These are phyloP conservation scores for Coemansia sp. DNA, from an alignment of 192 early-diverging fungal species.

Conservation along the genomic window DNA sequence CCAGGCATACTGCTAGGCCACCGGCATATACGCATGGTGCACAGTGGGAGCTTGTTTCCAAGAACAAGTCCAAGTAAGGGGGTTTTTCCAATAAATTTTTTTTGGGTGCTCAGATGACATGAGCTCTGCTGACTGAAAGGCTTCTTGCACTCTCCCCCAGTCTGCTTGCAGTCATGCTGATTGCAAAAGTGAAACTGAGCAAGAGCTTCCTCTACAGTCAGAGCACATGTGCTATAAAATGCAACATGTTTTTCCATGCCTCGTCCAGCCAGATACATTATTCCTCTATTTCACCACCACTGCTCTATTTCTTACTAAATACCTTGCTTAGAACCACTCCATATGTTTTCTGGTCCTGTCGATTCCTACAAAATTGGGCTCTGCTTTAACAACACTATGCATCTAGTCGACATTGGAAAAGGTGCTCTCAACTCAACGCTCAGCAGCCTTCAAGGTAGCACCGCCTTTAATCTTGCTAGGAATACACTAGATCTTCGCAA, in stretches of 20 bases:
- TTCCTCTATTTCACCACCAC: background rate
- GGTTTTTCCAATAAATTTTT: background rate
- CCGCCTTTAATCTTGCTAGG: background rate
- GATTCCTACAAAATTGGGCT: background rate
- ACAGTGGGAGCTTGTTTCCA: conserved; percentile 19
- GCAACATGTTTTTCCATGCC: background rate
- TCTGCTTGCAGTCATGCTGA: background rate
- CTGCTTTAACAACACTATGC: background rate
- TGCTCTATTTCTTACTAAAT: background rate
- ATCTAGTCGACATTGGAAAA: background rate
- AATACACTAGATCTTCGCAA: background rate
- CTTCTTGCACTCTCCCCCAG: background rate
- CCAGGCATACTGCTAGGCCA: conserved; percentile 22
- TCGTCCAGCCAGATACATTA: background rate
- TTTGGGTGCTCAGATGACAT: background rate
- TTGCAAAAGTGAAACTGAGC: background rate
- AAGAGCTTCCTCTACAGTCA: background rate
- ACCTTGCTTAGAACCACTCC: background rate
- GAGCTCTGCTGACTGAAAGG: background rate
- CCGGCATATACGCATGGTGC: conserved; percentile 34
- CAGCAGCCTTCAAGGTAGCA: background rate
- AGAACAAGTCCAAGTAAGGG: background rate
- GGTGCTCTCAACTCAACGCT: background rate
- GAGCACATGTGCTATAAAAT: background rate
- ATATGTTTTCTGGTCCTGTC: background rate